Conservation (phyloP, 208 protist species). For the Trypanosoma congolense region DNA sequence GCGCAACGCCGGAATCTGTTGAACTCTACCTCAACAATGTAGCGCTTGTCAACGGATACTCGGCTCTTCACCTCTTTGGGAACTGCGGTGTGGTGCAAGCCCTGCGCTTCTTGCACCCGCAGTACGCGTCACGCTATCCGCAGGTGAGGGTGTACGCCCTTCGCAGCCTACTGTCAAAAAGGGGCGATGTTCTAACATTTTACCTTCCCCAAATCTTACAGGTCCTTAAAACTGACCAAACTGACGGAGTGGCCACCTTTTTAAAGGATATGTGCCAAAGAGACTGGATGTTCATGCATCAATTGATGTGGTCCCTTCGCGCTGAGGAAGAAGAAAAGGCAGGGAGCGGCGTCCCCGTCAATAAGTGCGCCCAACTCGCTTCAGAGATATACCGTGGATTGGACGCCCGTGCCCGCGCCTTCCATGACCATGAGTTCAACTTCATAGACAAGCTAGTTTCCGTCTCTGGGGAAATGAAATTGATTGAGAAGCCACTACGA, state of each 20-base stretch:
- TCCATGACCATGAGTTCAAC: slow-evolving; percentile 72
- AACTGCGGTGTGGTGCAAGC: slow-evolving; percentile 67
- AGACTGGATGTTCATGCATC: slow-evolving; percentile 79
- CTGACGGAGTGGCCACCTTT: slow-evolving; percentile 48
- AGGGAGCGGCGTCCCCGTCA: slow-evolving; percentile 36
- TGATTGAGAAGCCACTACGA: slow-evolving; percentile 66
- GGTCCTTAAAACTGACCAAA: slow-evolving; percentile 55
- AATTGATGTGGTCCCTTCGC: slow-evolving; percentile 84
- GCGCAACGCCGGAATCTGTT: slow-evolving; percentile 49
- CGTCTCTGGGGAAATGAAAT: slow-evolving; percentile 77
- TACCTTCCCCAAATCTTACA: slow-evolving; percentile 89
- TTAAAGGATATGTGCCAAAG: slow-evolving; percentile 47
- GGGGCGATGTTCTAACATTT: slow-evolving; percentile 80
- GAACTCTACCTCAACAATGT: slow-evolving; percentile 70
- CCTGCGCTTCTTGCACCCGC: slow-evolving; percentile 54
- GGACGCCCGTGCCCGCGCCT: slow-evolving; percentile 14
- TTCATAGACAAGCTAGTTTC: slow-evolving; percentile 72
- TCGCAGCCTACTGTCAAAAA: slow-evolving; percentile 67
- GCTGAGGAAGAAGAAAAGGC: slow-evolving; percentile 70
- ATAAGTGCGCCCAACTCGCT: slow-evolving; percentile 36
- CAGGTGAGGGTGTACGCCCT: slow-evolving; percentile 66
- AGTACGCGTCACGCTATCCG: slow-evolving; percentile 39
- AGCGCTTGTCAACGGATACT: slow-evolving; percentile 49
- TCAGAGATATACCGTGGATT: slow-evolving; percentile 27
- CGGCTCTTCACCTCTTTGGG: slow-evolving; percentile 58